These are phyloP conservation scores for Paecilomyces sp. DNA, from an alignment of 2,329 filamentous ascomycete genomes.

Conservation along the genomic window DNA sequence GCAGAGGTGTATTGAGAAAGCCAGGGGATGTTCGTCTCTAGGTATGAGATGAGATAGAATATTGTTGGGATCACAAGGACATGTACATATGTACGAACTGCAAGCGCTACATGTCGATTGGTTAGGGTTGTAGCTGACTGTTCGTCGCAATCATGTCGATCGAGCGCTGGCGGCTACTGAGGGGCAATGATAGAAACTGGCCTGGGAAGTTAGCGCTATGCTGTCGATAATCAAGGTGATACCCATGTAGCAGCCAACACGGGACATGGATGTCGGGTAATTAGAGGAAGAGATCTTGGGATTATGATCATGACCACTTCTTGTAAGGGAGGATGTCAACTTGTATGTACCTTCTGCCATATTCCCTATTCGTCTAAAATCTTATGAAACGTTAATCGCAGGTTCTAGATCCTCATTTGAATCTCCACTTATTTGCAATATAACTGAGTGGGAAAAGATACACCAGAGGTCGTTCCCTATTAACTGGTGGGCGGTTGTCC, in stretches of 20 bases:
- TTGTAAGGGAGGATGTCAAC: neutral
- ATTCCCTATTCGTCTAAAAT: neutral
- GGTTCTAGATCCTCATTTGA: neutral
- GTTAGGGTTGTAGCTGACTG: neutral
- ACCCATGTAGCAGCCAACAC: neutral
- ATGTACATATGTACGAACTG: neutral
- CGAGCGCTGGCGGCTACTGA: neutral
- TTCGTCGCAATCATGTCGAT: neutral
- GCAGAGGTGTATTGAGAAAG: neutral
- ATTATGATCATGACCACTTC: neutral
- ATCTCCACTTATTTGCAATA: neutral
- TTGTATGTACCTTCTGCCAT: neutral
- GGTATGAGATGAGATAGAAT: neutral
- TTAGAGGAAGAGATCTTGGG: neutral
- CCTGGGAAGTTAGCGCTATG: neutral
- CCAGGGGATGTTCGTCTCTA: neutral
- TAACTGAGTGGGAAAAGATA: neutral
- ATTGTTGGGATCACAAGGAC: neutral
- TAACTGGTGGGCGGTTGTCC: neutral
- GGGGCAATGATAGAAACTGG: neutral
- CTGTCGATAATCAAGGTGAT: neutral
- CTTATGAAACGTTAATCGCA: neutral
- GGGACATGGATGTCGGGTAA: neutral
- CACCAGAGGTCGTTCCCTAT: neutral
- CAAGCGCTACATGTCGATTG: neutral